Percentiles rank a stretch among this genome's conserved stretches.
Evolutionary conservation across 345 rosid species (phyloP).

Genomic region (Moringa oleifera): DNA sequence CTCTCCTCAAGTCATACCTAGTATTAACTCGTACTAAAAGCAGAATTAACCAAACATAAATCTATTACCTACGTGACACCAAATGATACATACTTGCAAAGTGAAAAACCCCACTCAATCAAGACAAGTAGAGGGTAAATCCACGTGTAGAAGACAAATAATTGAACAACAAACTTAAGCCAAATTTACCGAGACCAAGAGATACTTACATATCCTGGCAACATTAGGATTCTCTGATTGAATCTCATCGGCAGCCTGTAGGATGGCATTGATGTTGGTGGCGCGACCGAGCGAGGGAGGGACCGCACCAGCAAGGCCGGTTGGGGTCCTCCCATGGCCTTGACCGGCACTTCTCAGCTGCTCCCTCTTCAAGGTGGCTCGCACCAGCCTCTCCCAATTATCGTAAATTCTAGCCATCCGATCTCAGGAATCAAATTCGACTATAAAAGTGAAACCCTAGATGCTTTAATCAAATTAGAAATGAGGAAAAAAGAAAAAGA

Average conservation of each 20-base stretch:
- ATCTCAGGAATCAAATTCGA: constrained; percentile 17
- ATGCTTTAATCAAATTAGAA: not conserved
- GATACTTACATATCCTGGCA: constrained; percentile 69
- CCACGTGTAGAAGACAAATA: not conserved
- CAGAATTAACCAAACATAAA: too few species aligned
- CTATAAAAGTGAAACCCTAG: not conserved
- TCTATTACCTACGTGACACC: too few species aligned
- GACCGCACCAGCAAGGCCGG: constrained; percentile 82
- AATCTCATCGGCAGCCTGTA: constrained; percentile 96
- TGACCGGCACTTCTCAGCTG: constrained; percentile 58
- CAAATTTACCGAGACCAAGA: not conserved
- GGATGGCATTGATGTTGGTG: constrained; percentile 78
- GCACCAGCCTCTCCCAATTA: constrained; percentile 85
- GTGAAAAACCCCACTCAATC: too few species aligned
- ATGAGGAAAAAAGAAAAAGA: not conserved
- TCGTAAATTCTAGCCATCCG: constrained; percentile 60
- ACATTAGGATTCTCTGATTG: constrained; percentile 71
- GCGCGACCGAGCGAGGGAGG: constrained; percentile 86
- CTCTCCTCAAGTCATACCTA: too few species aligned
- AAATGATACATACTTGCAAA: too few species aligned
- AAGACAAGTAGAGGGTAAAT: too few species aligned
- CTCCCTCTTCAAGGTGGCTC: constrained; percentile 82
- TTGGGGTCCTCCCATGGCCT: constrained; percentile 47
- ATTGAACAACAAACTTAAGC: not conserved
- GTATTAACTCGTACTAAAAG: not conserved